phyloP scores from a whole-genome alignment of 2,329 filamentous ascomycete genomes.

The Tolypocladium tropicale region DNA sequence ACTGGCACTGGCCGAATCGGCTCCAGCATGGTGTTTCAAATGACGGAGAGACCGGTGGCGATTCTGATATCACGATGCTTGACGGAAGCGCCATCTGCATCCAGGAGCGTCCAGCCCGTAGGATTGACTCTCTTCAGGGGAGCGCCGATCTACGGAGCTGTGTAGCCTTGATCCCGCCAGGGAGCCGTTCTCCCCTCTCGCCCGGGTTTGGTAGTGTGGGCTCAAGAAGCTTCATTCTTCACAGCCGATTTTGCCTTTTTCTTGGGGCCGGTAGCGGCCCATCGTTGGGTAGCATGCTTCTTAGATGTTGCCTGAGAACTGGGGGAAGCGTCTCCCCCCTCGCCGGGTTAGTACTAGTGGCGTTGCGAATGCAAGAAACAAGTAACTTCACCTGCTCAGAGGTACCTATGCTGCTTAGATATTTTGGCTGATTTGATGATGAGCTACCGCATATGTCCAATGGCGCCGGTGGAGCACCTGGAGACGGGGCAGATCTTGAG shows the following conservation, averaged over 20 bases:
- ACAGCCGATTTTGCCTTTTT: constrained; percentile 15
- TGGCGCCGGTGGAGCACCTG: background rate
- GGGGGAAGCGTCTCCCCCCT: constrained; percentile 1
- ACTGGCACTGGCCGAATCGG: too few relatives aligned
- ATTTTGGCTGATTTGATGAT: constrained; percentile 4
- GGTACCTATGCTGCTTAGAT: constrained; percentile 38
- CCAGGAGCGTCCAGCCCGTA: too few relatives aligned
- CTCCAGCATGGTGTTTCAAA: too few relatives aligned
- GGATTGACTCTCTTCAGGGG: too few relatives aligned
- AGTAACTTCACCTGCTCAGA: constrained; percentile 55
- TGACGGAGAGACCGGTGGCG: too few relatives aligned
- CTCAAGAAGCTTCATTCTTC: constrained; percentile 15
- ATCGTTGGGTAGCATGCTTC: constrained; percentile 19
- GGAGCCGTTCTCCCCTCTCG: too few relatives aligned
- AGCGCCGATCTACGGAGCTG: too few relatives aligned
- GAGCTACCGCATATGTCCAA: background rate
- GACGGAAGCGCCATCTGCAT: too few relatives aligned
- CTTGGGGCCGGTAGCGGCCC: constrained; percentile 8
- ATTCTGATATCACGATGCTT: too few relatives aligned
- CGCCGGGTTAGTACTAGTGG: constrained; percentile 29
- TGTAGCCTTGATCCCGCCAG: too few relatives aligned
- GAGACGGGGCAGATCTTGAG: background rate
- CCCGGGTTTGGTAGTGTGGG: too few relatives aligned
- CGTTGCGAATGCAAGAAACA: constrained; percentile 53
- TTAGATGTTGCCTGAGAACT: constrained; percentile 9